Evolutionary conservation across 768 basidiomycete genomes (phyloP).

Genomic region (Cystofilobasidium ferigula): DNA sequence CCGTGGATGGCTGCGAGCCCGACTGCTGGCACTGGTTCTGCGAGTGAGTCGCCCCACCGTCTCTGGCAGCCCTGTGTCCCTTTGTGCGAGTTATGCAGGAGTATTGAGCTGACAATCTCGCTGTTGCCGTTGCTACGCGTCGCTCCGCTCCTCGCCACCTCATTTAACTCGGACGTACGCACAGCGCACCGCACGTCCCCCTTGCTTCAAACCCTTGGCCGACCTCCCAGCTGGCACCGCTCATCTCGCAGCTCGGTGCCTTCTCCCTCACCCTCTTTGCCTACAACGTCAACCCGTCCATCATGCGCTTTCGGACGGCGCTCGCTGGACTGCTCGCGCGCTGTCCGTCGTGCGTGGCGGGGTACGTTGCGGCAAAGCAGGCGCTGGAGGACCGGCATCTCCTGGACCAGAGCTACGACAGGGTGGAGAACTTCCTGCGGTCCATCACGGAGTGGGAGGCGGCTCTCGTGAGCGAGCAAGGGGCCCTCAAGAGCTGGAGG

Average conservation of each 20-base stretch:
- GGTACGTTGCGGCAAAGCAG: slow-evolving; percentile 54
- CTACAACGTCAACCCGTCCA: slow-evolving; percentile 51
- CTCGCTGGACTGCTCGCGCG: slow-evolving; percentile 49
- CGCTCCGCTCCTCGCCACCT: neutral
- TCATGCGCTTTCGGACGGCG: slow-evolving; percentile 50
- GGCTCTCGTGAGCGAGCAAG: slow-evolving; percentile 46
- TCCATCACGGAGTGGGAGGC: slow-evolving; percentile 14
- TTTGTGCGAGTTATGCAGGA: too few species aligned
- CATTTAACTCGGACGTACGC: too few species aligned
- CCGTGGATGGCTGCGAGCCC: neutral
- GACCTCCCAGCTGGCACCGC: neutral
- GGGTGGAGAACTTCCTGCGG: slow-evolving; percentile 10
- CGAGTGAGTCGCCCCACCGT: neutral
- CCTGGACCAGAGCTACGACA: neutral
- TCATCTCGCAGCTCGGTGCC: slow-evolving; percentile 48
- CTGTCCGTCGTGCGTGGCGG: slow-evolving; percentile 62
- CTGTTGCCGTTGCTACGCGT: too few species aligned
- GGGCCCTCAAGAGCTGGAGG: slow-evolving; percentile 51
- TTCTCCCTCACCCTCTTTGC: slow-evolving; percentile 76
- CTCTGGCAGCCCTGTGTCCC: neutral
- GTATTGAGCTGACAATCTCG: neutral
- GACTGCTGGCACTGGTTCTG: slow-evolving; percentile 21
- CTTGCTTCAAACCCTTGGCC: neutral
- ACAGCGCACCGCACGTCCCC: neutral
- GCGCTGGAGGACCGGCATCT: slow-evolving; percentile 52